These are phyloP conservation scores for Hemileia vastatrix DNA, from an alignment of 1,284 basidiomycete genomes.

Conservation along the genomic window DNA sequence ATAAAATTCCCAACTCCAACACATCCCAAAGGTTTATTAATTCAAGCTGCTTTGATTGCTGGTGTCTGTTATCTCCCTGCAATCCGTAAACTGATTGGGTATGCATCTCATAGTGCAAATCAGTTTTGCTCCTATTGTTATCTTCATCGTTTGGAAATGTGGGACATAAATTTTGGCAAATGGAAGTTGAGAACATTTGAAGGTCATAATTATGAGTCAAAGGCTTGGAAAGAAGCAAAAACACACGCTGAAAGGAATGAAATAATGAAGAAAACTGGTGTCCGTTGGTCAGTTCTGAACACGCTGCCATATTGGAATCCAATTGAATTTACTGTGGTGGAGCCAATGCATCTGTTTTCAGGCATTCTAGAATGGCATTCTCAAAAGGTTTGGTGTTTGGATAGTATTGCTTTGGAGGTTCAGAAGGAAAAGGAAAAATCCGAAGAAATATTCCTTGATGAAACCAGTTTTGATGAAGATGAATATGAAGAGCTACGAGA, in stretches of 20 bases:
- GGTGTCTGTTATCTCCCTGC: constrained; percentile 16
- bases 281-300: constrained; percentile 13
- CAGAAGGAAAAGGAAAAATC: background rate
- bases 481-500: constrained; percentile 7
- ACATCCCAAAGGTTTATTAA: background rate
- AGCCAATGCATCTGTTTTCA: constrained; percentile 16
- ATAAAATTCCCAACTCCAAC: constrained; percentile 1
- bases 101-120: constrained; percentile 14
- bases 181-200: background rate
- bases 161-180: background rate
- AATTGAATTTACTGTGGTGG: constrained; percentile 15
- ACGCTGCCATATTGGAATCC: constrained; percentile 13
- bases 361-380: constrained; percentile 14
- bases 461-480: constrained; percentile 12
- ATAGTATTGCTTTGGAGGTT: background rate
- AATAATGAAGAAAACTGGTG: background rate
- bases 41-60: constrained; percentile 8
- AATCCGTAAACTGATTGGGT: constrained; percentile 13
- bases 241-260: constrained; percentile 5
- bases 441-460: background rate
- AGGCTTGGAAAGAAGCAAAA: constrained; percentile 5
- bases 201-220: constrained; percentile 10
- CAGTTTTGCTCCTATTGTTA: constrained; percentile 17
- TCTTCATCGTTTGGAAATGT: constrained; percentile 1
- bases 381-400: constrained; percentile 4